Conservation (phyloP, 2,329 filamentous ascomycete species). For the Hansfordia pulvinata region DNA sequence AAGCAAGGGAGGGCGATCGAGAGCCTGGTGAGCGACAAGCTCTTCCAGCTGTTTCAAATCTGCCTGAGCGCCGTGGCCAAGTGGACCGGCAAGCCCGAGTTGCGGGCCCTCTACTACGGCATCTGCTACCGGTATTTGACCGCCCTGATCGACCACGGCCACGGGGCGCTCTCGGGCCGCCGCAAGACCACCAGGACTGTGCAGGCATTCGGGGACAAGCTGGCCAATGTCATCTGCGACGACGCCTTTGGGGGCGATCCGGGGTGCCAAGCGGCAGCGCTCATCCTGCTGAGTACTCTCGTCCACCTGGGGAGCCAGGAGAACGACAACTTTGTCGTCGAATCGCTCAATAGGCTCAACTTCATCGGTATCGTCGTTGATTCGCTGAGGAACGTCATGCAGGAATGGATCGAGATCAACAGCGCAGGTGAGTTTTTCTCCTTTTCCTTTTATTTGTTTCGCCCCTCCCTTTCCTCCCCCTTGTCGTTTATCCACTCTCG, state of each 20-base stretch:
- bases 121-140: constrained; percentile 80
- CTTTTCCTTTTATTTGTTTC: no score
- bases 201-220: constrained; percentile 52
- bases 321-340: constrained; percentile 61
- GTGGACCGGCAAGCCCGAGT: constrained; percentile 52
- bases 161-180: constrained; percentile 30
- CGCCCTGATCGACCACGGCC: constrained; percentile 45
- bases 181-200: constrained; percentile 61
- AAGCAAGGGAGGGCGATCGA: constrained; percentile 34
- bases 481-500: no score
- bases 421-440: constrained; percentile 37
- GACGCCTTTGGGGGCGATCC: constrained; percentile 81
- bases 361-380: constrained; percentile 86
- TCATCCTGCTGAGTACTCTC: constrained; percentile 71
- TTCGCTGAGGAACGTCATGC: constrained; percentile 63
- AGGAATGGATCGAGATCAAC: constrained; percentile 52
- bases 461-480: no score
- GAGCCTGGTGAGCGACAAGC: constrained; percentile 73
- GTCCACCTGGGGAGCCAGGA: constrained; percentile 62
- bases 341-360: constrained; percentile 72
- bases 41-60: constrained; percentile 84
- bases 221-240: constrained; percentile 81
- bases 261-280: constrained; percentile 69
- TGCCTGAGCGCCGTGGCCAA: constrained; percentile 69
- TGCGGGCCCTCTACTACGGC: constrained; percentile 80